Conservation (phyloP, 1,284 basidiomycete genomes). For the Ustanciosporium gigantosporum region DNA sequence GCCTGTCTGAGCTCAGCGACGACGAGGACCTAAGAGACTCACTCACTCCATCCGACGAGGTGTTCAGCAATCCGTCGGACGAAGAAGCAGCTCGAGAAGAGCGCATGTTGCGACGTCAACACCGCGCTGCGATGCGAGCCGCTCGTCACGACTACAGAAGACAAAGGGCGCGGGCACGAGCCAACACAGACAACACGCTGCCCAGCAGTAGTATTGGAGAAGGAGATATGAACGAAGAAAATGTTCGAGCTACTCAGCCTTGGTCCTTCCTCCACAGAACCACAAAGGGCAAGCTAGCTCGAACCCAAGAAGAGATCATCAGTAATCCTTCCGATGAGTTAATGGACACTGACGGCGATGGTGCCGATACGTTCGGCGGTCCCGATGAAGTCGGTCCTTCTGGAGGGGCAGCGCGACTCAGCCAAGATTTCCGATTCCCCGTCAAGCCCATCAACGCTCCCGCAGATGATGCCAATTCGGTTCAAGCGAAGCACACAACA, state of each 20-base stretch:
- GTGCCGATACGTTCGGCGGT: slow-evolving; percentile 30
- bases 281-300: too few relatives aligned
- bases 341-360: slow-evolving; percentile 30
- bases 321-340: slow-evolving; percentile 49
- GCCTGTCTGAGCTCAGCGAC: slow-evolving; percentile 6
- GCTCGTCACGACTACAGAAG: slow-evolving; percentile 8
- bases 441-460: too few relatives aligned
- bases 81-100: slow-evolving; percentile 46
- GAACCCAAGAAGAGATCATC: slow-evolving; percentile 25
- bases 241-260: neutral
- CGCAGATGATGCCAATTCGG: neutral
- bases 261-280: too few relatives aligned
- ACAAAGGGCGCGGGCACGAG: slow-evolving; percentile 16
- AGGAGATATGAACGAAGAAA: slow-evolving; percentile 10
- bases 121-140: slow-evolving; percentile 21
- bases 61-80: slow-evolving; percentile 54
- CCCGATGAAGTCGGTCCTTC: slow-evolving; percentile 1
- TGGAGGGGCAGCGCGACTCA: slow-evolving; percentile 14
- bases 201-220: slow-evolving; percentile 47
- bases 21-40: slow-evolving; percentile 27
- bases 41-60: slow-evolving; percentile 32
- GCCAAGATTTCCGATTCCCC: slow-evolving; percentile 45
- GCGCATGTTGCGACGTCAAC: slow-evolving; percentile 28
- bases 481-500: neutral
- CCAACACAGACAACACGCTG: slow-evolving; percentile 41